Percentiles rank a stretch among this genome's conserved stretches.
phyloP scores from a whole-genome alignment of 352 stramenopile genomes.

The Hyaloperonospora brassicae region DNA sequence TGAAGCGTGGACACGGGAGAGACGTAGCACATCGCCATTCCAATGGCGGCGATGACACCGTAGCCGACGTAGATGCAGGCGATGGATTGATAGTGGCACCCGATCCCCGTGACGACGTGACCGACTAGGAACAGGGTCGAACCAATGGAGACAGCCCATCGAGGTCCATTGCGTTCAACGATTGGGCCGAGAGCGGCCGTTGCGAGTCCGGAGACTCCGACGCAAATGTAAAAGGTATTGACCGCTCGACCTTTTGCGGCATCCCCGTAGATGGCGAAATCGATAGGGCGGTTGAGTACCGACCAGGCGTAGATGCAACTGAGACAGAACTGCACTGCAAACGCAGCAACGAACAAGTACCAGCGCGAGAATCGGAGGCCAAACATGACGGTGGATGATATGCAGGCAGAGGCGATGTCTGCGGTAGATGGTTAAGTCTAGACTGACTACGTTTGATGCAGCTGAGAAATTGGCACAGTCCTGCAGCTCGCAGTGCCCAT shows the following conservation, averaged over 20 bases:
- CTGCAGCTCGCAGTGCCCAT: too few relatives aligned
- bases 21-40: conserved; percentile 66
- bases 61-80: conserved; percentile 56
- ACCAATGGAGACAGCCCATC: conserved; percentile 41
- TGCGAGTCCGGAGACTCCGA: conserved; percentile 48
- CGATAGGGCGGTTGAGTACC: conserved; percentile 64
- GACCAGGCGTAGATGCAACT: conserved; percentile 66
- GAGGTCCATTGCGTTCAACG: conserved; percentile 56
- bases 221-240: conserved; percentile 63
- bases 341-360: conserved; percentile 55
- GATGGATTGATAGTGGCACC: conserved; percentile 36
- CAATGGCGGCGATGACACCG: conserved; percentile 49
- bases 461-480: too few relatives aligned
- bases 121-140: conserved; percentile 41
- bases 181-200: conserved; percentile 63
- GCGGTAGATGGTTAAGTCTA: too few relatives aligned
- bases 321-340: conserved; percentile 61
- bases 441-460: too few relatives aligned
- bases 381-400: too few relatives aligned
- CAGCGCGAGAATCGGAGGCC: conserved; percentile 36
- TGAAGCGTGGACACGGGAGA: conserved; percentile 60
- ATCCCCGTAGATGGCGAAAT: conserved; percentile 40
- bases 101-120: conserved; percentile 37
- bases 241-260: conserved; percentile 37
- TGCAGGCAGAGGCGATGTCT: too few relatives aligned